Conservation (phyloP, 371 early-diverging fungal genomes). For the Mortierella sp. region DNA sequence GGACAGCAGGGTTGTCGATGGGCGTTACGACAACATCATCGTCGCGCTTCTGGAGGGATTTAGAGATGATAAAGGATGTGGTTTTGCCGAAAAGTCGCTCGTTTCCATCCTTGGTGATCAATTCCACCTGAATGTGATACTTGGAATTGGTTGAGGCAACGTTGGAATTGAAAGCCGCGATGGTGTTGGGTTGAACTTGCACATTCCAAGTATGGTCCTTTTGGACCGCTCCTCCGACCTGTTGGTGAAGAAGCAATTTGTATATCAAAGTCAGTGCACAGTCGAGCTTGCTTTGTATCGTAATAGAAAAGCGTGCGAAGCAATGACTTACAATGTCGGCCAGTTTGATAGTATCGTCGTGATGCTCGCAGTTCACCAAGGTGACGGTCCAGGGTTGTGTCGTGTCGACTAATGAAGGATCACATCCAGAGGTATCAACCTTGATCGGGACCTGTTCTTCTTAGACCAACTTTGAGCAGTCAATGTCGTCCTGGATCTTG, state of each 20-base stretch:
- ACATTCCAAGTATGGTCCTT: background rate
- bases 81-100: background rate
- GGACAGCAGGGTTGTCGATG: background rate
- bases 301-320: background rate
- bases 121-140: conserved; percentile 1
- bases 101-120: background rate
- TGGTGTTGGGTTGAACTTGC: background rate
- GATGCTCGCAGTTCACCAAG: background rate
- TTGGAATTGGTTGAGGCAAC: background rate
- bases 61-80: background rate
- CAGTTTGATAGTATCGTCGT: background rate
- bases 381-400: conserved; percentile 3
- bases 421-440: conserved; percentile 15
- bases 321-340: background rate
- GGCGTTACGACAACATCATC: background rate
- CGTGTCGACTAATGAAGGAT: background rate
- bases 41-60: background rate
- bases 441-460: background rate
- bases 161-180: background rate
- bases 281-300: background rate
- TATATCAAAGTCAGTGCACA: background rate
- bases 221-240: background rate
- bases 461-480: background rate
- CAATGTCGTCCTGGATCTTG: background rate
- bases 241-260: background rate